These are phyloP conservation scores for Nepenthes alata DNA, from an alignment of 179 eudicot genomes.

Conservation along the genomic window DNA sequence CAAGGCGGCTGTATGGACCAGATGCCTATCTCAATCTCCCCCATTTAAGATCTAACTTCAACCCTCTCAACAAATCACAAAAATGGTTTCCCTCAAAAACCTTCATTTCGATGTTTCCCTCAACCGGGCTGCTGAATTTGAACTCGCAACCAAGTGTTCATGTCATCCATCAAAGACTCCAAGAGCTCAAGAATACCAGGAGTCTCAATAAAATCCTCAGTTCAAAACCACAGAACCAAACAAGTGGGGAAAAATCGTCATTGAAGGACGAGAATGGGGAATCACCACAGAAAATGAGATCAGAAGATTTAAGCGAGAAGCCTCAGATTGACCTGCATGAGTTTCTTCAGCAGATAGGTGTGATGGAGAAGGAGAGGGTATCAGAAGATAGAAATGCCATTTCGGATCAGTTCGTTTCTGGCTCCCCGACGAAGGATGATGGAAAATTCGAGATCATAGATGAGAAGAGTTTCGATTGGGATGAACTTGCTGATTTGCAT, in stretches of 20 bases:
- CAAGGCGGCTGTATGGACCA: constrained; percentile 73
- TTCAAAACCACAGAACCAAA: constrained; percentile 14
- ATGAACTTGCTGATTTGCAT: constrained; percentile 47
- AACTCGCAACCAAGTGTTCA: constrained; percentile 76
- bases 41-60: constrained; percentile 40
- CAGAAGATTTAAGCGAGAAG: constrained; percentile 23
- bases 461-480: constrained; percentile 51
- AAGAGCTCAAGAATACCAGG: constrained; percentile 50
- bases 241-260: background rate
- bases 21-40: constrained; percentile 89
- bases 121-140: constrained; percentile 52
- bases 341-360: constrained; percentile 74
- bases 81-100: constrained; percentile 58
- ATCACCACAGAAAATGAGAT: constrained; percentile 3
- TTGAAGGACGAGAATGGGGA: constrained; percentile 15
- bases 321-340: constrained; percentile 85
- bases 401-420: background rate
- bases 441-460: background rate
- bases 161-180: constrained; percentile 70
- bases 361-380: constrained; percentile 27
- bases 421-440: background rate
- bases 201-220: constrained; percentile 14
- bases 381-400: constrained; percentile 1
- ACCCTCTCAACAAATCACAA: constrained; percentile 63
- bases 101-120: constrained; percentile 33